Conservation (phyloP, 2,329 filamentous ascomycete species). For the Cytospora piceicola region DNA sequence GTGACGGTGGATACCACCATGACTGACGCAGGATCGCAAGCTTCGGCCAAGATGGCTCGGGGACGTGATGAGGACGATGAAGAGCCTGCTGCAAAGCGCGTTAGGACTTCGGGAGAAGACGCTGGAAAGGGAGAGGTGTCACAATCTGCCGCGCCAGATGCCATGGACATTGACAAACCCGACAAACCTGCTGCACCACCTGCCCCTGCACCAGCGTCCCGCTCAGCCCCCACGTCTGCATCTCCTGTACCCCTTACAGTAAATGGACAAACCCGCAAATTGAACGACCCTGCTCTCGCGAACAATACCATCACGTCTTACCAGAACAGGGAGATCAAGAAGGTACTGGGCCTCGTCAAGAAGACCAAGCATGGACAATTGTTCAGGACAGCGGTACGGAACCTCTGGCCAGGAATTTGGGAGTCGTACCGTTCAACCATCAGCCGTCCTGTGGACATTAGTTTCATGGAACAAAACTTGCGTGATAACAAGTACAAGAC, state of each 20-base stretch:
- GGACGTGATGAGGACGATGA: constrained; percentile 76
- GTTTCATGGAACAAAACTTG: constrained; percentile 79
- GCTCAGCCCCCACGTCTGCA: constrained; percentile 36
- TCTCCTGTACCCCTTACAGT: constrained; percentile 38
- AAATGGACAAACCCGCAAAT: constrained; percentile 39
- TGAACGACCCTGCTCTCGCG: constrained; percentile 50
- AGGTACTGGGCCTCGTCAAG: constrained; percentile 74
- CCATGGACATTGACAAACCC: constrained; percentile 38
- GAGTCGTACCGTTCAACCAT: constrained; percentile 62
- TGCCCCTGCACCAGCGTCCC: constrained; percentile 36
- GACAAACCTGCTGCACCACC: constrained; percentile 40
- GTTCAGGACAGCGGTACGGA: constrained; percentile 79
- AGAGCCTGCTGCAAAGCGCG: constrained; percentile 77
- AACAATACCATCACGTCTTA: constrained; percentile 58
- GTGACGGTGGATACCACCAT: constrained; percentile 47
- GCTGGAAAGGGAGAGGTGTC: constrained; percentile 48
- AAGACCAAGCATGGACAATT: constrained; percentile 80
- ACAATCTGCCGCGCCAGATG: constrained; percentile 37
- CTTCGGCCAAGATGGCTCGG: constrained; percentile 66
- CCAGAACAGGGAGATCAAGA: constrained; percentile 65
- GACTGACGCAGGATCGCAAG: constrained; percentile 45
- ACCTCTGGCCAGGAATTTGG: constrained; percentile 74
- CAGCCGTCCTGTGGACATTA: constrained; percentile 80
- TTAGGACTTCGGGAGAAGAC: constrained; percentile 58
- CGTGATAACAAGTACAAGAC: constrained; percentile 70